Evolutionary conservation across 768 basidiomycete species (phyloP).

Genomic region (Termitomyces sp.): DNA sequence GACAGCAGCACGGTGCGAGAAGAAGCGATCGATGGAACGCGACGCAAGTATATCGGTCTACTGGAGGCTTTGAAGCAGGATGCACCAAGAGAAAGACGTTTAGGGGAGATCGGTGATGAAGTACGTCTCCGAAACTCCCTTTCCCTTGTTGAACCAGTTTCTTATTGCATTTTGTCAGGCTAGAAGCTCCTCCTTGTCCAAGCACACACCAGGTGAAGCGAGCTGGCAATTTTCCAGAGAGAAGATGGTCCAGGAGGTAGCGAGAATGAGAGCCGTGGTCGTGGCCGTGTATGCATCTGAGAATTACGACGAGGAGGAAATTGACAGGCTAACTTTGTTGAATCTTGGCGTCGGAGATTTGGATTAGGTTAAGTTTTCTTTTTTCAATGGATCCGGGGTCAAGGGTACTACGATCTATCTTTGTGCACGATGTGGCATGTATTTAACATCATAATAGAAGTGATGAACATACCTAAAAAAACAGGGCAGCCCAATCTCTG

Average conservation of each 20-base stretch:
- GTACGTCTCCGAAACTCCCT: not conserved
- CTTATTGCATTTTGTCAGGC: not conserved
- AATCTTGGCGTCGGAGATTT: not conserved
- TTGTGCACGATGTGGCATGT: not conserved
- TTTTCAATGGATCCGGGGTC: not conserved
- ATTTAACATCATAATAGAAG: not conserved
- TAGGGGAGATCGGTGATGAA: not conserved
- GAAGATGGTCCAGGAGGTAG: not conserved
- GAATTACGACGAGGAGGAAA: not conserved
- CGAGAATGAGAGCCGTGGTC: not conserved
- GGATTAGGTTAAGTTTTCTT: too few species aligned
- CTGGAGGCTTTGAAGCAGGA: not conserved
- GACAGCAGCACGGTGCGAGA: not conserved
- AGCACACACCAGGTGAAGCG: not conserved
- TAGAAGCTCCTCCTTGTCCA: not conserved
- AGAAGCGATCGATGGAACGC: not conserved
- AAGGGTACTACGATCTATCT: not conserved
- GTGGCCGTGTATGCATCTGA: not conserved
- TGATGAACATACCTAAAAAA: not conserved
- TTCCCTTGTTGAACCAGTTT: not conserved
- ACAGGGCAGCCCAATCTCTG: not conserved
- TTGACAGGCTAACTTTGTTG: not conserved
- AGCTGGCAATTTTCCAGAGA: not conserved
- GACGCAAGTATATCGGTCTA: not conserved
- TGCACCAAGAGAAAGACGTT: not conserved